Evolutionary conservation across 2,329 filamentous ascomycete species (phyloP).

Genomic region (Talaromyces sp.): DNA sequence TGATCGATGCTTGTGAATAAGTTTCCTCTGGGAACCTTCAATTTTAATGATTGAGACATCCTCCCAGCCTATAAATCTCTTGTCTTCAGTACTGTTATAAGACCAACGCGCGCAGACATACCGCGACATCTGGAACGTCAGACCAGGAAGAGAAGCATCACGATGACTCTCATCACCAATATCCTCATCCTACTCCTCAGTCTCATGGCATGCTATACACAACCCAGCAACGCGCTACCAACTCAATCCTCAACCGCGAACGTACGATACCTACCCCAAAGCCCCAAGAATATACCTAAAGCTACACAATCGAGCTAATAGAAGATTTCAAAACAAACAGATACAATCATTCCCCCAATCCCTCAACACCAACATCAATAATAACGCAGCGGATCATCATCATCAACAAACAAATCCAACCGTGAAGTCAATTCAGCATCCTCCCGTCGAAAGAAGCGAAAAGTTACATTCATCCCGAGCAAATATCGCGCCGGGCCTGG

Average conservation of each 20-base stretch:
- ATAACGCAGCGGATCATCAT: too few species aligned
- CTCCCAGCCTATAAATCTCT: background rate
- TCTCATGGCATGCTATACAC: background rate
- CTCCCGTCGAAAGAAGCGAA: too few species aligned
- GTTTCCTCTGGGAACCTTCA: too few species aligned
- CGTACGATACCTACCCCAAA: background rate
- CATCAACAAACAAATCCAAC: background rate
- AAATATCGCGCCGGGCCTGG: conserved; percentile 9
- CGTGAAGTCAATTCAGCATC: background rate
- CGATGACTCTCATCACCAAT: background rate
- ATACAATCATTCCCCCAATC: too few species aligned
- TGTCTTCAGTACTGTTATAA: background rate
- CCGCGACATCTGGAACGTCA: too few species aligned
- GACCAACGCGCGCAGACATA: too few species aligned
- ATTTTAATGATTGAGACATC: too few species aligned
- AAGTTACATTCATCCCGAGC: background rate
- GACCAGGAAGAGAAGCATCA: background rate
- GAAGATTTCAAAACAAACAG: background rate
- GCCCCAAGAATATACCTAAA: too few species aligned
- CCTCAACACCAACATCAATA: too few species aligned
- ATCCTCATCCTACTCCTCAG: background rate
- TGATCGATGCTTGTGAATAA: too few species aligned
- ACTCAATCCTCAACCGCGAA: background rate
- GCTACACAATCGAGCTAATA: background rate
- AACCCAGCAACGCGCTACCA: background rate